phyloP scores from a whole-genome alignment of 306 rosid genomes.

The Pueraria montana region DNA sequence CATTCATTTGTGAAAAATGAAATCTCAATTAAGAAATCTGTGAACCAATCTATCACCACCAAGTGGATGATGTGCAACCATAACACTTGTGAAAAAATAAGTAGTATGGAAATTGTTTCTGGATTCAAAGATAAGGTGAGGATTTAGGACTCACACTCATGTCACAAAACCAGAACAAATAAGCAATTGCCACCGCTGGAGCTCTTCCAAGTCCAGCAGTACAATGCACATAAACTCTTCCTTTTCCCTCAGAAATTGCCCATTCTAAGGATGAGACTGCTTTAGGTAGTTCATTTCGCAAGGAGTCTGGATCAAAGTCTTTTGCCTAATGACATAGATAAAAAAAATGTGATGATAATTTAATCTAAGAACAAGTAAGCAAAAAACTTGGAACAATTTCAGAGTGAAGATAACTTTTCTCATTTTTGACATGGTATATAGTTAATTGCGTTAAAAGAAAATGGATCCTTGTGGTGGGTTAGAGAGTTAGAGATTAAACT shows the following conservation, averaged over 20 bases:
- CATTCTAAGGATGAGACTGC: conserved; percentile 93
- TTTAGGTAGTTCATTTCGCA: conserved; percentile 80
- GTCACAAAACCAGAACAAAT: conserved; percentile 87
- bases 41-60: conserved; percentile 22
- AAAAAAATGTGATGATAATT: conserved; percentile 29
- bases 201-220: conserved; percentile 98
- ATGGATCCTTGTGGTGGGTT: conserved; percentile 12
- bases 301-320: conserved; percentile 92
- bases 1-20: conserved; percentile 22
- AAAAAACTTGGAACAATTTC: conserved; percentile 1
- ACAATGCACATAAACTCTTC: conserved; percentile 87
- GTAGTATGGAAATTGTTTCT: background rate
- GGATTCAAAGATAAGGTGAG: conserved; percentile 18
- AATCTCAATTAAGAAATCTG: background rate
- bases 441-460: conserved; percentile 5
- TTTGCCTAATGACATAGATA: conserved; percentile 64
- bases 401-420: conserved; percentile 21
- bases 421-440: background rate
- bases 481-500: conserved; percentile 16
- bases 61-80: conserved; percentile 28
- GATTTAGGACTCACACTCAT: conserved; percentile 73
- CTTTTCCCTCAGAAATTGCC: conserved; percentile 86
- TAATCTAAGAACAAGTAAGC: conserved; percentile 26
- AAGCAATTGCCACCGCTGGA: conserved; percentile 88
- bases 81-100: conserved; percentile 9